A percentile compares a stretch with the other conserved stretches of the same genome.
These are phyloP conservation scores for Zygosaccharomyces pseudobailii DNA, from an alignment of 1,139 yeast species.

Conservation along the genomic window DNA sequence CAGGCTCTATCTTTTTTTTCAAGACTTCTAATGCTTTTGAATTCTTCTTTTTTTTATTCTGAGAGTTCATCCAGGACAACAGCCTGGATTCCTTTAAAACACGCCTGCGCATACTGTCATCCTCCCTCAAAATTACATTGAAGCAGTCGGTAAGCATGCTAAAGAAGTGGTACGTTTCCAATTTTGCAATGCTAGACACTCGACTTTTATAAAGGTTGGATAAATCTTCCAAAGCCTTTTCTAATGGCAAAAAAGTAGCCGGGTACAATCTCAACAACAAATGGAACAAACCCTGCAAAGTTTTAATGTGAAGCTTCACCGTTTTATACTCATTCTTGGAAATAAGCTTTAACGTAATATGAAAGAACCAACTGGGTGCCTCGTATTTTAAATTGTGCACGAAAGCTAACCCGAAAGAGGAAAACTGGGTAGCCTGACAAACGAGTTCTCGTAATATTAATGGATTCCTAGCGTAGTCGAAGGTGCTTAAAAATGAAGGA, in stretches of 20 bases:
- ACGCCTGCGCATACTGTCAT: slow-evolving; percentile 11
- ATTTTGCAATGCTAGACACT: slow-evolving; percentile 13
- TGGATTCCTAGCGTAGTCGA: slow-evolving; percentile 50
- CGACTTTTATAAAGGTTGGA: slow-evolving; percentile 13
- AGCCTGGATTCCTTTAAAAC: slow-evolving; percentile 10
- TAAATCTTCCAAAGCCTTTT: slow-evolving; percentile 7
- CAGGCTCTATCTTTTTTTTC: slow-evolving; percentile 33
- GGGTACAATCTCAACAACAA: slow-evolving; percentile 11
- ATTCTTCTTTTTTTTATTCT: slow-evolving; percentile 9
- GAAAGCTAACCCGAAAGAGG: slow-evolving; percentile 13
- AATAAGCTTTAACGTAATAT: slow-evolving; percentile 10
- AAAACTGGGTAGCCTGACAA: slow-evolving; percentile 10
- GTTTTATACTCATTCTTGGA: slow-evolving; percentile 8
- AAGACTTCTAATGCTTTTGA: neutral
- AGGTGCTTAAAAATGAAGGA: slow-evolving; percentile 38
- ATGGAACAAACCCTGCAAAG: slow-evolving; percentile 15
- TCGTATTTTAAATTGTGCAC: slow-evolving; percentile 19
- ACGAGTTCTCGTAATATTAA: slow-evolving; percentile 19
- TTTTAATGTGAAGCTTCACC: slow-evolving; percentile 12
- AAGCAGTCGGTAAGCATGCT: slow-evolving; percentile 16
- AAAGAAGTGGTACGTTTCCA: slow-evolving; percentile 15
- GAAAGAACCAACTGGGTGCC: slow-evolving; percentile 19
- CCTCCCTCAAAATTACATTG: slow-evolving; percentile 14
- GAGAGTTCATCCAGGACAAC: slow-evolving; percentile 16
- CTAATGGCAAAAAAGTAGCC: slow-evolving; percentile 19